phyloP scores from a whole-genome alignment of 176 grass and related monocot species.

The Aechmea fasciata region DNA sequence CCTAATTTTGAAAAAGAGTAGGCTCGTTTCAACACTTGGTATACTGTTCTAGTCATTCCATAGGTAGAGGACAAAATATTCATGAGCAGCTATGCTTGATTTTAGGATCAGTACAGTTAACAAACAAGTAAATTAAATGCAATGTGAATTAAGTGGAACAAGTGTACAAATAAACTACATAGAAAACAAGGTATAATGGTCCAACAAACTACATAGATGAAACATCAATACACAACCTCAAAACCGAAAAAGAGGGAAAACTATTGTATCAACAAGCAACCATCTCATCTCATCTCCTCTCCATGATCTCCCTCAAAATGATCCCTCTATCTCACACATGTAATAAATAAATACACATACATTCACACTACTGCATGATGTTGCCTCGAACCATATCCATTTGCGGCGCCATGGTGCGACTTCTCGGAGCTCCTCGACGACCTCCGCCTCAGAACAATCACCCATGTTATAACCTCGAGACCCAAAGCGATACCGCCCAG shows the following conservation, averaged over 20 bases:
- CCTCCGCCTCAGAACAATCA: slow-evolving; percentile 41
- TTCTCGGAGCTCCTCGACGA: slow-evolving; percentile 27
- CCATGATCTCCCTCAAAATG: no score
- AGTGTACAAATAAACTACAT: no score
- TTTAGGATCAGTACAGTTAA: no score
- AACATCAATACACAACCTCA: background rate
- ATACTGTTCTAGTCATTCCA: no score
- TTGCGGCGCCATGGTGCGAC: slow-evolving; percentile 5
- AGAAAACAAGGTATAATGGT: no score
- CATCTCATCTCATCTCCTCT: background rate
- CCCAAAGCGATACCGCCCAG: slow-evolving; percentile 42
- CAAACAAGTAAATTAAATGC: no score
- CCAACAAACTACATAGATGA: background rate
- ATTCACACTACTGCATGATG: slow-evolving; percentile 31
- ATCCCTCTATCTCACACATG: background rate
- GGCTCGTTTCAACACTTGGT: no score
- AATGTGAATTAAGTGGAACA: no score
- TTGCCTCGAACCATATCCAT: slow-evolving; percentile 22
- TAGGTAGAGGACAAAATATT: no score
- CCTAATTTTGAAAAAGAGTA: no score
- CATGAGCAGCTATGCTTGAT: no score
- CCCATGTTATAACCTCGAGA: slow-evolving; percentile 74
- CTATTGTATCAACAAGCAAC: background rate
- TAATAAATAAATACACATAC: background rate
- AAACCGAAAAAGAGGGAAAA: background rate